These are phyloP conservation scores for Melanomma pulvis-pyrius DNA, from an alignment of 495 filamentous ascomycete species.

Conservation along the genomic window DNA sequence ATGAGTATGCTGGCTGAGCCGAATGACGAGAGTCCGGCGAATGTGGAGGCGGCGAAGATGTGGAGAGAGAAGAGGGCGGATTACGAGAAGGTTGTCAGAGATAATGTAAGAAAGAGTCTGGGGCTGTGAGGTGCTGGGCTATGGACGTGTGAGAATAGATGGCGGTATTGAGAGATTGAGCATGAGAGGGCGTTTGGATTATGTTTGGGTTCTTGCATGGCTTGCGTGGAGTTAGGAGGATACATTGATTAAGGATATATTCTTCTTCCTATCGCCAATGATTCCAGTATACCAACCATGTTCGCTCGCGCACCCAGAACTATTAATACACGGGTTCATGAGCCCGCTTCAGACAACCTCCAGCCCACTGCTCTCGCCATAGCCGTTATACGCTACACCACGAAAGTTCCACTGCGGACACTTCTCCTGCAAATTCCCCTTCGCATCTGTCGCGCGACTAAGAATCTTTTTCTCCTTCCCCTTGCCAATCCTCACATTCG, in stretches of 20 bases:
- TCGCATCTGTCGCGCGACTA: slow-evolving; percentile 57
- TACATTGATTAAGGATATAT: background rate
- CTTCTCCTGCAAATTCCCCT: slow-evolving; percentile 53
- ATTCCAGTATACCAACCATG: background rate
- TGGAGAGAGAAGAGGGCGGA: slow-evolving; percentile 84
- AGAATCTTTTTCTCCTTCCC: slow-evolving; percentile 48
- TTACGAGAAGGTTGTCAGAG: slow-evolving; percentile 85
- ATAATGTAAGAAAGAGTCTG: slow-evolving; percentile 72
- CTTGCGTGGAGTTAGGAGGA: slow-evolving; percentile 6
- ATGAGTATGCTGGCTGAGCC: slow-evolving; percentile 99
- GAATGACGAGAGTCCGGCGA: slow-evolving; percentile 97
- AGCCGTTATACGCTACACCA: slow-evolving; percentile 65
- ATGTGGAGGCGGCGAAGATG: slow-evolving; percentile 98
- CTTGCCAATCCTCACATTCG: slow-evolving; percentile 40
- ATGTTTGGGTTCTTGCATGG: slow-evolving; percentile 4
- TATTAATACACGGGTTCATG: background rate
- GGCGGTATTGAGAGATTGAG: background rate
- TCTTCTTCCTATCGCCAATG: background rate
- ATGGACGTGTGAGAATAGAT: background rate
- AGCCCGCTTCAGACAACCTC: slow-evolving; percentile 22
- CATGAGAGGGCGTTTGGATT: too few species aligned
- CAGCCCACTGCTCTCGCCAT: slow-evolving; percentile 56
- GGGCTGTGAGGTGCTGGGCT: slow-evolving; percentile 46
- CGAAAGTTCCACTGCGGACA: slow-evolving; percentile 60
- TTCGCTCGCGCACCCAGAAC: too few species aligned